Evolutionary conservation across 202 grass and related monocot species (phyloP).

Genomic region (Schoenoplectus triqueter): DNA sequence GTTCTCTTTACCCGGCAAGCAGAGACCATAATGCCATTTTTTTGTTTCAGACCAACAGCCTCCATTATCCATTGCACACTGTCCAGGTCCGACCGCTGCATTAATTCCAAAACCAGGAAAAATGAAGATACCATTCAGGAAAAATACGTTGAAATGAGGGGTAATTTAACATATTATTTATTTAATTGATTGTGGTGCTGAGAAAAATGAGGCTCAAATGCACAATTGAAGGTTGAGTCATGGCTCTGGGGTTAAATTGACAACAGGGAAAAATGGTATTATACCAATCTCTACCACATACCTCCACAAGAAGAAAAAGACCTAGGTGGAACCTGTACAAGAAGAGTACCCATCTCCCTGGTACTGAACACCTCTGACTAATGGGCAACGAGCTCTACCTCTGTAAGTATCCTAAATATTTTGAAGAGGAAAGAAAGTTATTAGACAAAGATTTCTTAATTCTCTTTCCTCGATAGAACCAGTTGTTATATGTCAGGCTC

Average conservation of each 20-base stretch:
- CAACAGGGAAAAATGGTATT: not conserved
- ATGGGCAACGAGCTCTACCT: constrained; percentile 76
- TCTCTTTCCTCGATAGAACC: not conserved
- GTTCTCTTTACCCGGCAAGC: constrained; percentile 59
- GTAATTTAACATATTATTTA: not conserved
- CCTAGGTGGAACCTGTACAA: constrained; percentile 56
- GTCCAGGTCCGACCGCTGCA: constrained; percentile 67
- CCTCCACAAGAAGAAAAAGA: not conserved
- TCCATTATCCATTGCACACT: constrained; percentile 72
- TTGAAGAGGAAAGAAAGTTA: not conserved
- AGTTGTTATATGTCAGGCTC: not conserved
- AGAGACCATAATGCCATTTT: constrained; percentile 48
- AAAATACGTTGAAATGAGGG: not conserved
- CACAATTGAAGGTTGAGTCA: not conserved
- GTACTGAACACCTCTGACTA: constrained; percentile 60
- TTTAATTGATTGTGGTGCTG: not conserved
- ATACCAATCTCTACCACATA: not conserved
- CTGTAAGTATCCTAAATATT: constrained; percentile 73
- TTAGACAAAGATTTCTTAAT: not conserved
- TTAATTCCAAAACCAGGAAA: constrained; percentile 2
- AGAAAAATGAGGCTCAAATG: not conserved
- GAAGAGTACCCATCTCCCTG: constrained; percentile 73
- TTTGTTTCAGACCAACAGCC: constrained; percentile 75
- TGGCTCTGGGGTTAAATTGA: not conserved
- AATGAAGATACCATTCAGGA: not conserved